phyloP scores from a whole-genome alignment of 78 protist genomes.

The Protostelium mycophagum region DNA sequence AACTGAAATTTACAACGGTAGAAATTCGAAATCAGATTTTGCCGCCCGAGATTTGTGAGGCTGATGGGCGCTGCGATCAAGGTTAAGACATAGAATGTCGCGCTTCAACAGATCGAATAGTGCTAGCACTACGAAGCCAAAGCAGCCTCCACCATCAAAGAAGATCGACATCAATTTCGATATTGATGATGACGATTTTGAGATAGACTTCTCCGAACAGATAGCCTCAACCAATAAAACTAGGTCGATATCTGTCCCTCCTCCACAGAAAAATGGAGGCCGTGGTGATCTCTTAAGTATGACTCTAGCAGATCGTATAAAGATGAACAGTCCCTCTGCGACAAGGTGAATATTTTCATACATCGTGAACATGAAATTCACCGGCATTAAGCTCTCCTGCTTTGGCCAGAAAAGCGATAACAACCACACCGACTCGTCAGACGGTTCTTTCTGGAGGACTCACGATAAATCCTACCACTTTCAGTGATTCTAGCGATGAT shows the following conservation, averaged over 20 bases:
- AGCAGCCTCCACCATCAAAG: too few species aligned
- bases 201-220: not conserved
- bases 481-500: not conserved
- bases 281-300: not conserved
- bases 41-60: too few species aligned
- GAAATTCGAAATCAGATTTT: too few species aligned
- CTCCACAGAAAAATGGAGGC: not conserved
- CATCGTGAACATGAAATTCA: too few species aligned
- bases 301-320: not conserved
- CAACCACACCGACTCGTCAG: too few species aligned
- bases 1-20: too few species aligned
- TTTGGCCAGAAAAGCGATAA: not conserved
- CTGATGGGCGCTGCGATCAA: too few species aligned
- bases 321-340: not conserved
- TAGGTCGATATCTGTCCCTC: not conserved
- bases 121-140: too few species aligned
- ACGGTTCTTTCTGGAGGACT: not conserved
- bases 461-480: not conserved
- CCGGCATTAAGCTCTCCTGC: too few species aligned
- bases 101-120: too few species aligned
- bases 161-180: not conserved
- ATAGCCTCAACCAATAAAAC: not conserved
- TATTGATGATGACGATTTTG: not conserved
- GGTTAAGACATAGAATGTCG: too few species aligned
- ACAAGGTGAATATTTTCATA: not conserved